Conservation (phyloP, 176 grass and related monocot species). For the Rhynchospora tenuis region DNA sequence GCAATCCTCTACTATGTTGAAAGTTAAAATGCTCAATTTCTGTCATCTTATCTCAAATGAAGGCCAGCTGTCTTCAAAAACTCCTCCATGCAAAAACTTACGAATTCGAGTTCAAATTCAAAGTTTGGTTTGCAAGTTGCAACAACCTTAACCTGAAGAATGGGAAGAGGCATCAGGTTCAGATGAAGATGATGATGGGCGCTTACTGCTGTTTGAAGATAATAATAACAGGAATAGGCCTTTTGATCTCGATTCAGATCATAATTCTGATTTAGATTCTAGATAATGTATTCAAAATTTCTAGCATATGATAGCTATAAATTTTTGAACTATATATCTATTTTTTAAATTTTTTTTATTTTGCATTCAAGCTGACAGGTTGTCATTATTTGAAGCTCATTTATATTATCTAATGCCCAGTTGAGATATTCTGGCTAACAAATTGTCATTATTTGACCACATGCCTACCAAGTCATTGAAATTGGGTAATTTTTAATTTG, state of each 20-base stretch:
- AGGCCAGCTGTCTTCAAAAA: conserved; percentile 73
- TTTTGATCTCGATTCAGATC: conserved; percentile 40
- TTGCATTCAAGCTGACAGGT: neutral
- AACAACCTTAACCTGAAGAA: neutral
- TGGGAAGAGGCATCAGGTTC: conserved; percentile 36
- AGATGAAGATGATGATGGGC: conserved; percentile 51
- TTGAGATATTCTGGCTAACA: neutral
- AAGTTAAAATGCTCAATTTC: neutral
- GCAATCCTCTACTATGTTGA: neutral
- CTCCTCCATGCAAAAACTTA: neutral
- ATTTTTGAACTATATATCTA: neutral
- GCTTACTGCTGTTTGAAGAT: conserved; percentile 62
- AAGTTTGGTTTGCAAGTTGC: too few relatives aligned
- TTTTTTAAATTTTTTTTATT: too few relatives aligned
- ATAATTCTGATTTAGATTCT: conserved; percentile 37
- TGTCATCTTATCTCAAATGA: neutral
- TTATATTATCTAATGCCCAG: neutral
- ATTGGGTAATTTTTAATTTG: neutral
- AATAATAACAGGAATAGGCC: conserved; percentile 73
- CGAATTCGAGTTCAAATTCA: neutral
- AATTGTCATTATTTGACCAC: too few relatives aligned
- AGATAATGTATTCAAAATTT: neutral
- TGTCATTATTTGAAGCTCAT: neutral
- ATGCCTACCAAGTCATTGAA: neutral
- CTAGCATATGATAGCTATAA: neutral